Evolutionary conservation across 1,284 basidiomycete genomes (phyloP).

Genomic region (Trametes versicolor): DNA sequence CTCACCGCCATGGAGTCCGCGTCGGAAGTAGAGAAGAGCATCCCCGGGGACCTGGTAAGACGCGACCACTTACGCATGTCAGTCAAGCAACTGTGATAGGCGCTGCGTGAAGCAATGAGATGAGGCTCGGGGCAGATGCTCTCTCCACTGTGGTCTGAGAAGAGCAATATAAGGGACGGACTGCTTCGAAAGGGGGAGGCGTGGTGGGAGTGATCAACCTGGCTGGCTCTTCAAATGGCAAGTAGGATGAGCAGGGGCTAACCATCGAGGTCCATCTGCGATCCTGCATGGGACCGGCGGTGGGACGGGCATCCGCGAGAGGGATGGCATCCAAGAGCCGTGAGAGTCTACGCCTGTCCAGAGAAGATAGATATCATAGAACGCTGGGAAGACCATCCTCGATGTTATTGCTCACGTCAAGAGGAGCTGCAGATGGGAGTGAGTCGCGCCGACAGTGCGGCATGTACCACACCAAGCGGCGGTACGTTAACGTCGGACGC

Average conservation of each 20-base stretch:
- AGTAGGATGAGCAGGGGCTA: not conserved
- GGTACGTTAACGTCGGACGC: not conserved
- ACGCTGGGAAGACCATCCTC: not conserved
- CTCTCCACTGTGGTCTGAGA: not conserved
- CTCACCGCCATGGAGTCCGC: not conserved
- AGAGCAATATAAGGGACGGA: not conserved
- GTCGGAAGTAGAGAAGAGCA: not conserved
- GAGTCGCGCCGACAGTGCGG: not conserved
- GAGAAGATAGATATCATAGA: not conserved
- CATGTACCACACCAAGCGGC: no score
- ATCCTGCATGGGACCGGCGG: slow-evolving; percentile 15
- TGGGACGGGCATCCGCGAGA: not conserved
- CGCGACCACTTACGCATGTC: not conserved
- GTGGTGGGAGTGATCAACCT: not conserved
- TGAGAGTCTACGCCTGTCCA: not conserved
- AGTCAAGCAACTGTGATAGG: not conserved
- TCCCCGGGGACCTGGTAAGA: not conserved
- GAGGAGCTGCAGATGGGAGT: not conserved
- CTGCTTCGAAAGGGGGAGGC: not conserved
- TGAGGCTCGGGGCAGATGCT: not conserved
- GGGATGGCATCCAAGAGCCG: not conserved
- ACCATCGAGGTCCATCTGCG: not conserved
- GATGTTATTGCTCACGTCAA: not conserved
- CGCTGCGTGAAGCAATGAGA: not conserved
- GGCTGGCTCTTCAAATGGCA: not conserved